These are phyloP conservation scores for Alternaria incomplexa DNA, from an alignment of 2,329 filamentous ascomycete genomes.

Conservation along the genomic window DNA sequence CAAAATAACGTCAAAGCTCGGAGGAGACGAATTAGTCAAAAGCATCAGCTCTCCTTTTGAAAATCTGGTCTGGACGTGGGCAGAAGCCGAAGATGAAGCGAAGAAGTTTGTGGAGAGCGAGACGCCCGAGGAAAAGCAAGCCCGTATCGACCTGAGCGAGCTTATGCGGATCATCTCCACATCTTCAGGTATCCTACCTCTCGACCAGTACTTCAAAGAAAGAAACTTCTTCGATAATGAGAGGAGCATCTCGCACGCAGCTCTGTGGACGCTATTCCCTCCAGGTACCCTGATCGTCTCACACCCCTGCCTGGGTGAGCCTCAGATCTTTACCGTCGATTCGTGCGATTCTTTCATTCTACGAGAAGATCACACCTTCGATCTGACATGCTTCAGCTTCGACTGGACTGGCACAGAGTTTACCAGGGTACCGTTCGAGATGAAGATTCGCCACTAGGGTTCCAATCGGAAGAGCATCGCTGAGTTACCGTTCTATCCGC, in stretches of 20 bases:
- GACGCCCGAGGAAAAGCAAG: background rate
- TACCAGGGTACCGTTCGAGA: background rate
- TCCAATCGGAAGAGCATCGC: background rate
- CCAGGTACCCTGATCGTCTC: background rate
- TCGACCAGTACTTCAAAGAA: background rate
- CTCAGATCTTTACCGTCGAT: background rate
- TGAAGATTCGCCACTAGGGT: background rate
- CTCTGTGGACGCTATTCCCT: background rate
- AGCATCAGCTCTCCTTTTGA: background rate
- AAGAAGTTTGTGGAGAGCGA: background rate
- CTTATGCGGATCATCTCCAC: background rate
- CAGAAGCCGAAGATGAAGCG: background rate
- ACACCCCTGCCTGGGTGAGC: background rate
- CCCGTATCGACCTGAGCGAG: background rate
- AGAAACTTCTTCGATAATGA: background rate
- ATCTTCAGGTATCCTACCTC: background rate
- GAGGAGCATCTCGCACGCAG: background rate
- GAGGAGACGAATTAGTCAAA: background rate
- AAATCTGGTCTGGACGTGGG: background rate
- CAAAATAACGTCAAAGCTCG: background rate
- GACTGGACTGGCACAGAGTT: background rate
- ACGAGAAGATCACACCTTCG: background rate
- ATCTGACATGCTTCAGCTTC: background rate
- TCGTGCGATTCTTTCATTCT: background rate
- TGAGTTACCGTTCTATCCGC: background rate